A percentile compares a stretch with the other conserved stretches of the same genome.
phyloP scores from a whole-genome alignment of 2,329 filamentous ascomycete species.

The Zasmidium cellare region DNA sequence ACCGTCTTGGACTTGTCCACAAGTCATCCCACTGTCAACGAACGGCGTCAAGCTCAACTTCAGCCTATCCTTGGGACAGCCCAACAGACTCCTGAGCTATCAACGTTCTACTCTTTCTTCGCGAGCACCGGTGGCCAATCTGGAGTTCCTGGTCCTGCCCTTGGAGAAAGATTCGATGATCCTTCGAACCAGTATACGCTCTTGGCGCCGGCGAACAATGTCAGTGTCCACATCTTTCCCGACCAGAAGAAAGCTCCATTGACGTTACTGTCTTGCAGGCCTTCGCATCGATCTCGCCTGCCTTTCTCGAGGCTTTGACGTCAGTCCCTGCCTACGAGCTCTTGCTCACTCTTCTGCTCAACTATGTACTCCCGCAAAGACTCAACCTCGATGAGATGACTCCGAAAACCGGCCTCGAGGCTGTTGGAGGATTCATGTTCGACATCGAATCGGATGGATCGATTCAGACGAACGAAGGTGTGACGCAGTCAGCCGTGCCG shows the following conservation, averaged over 20 bases:
- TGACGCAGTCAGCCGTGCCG: not conserved
- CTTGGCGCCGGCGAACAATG: slow-evolving; percentile 19
- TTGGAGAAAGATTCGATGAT: slow-evolving; percentile 22
- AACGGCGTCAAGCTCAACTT: not conserved
- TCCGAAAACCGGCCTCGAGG: not conserved
- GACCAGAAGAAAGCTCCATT: not conserved
- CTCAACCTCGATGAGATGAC: slow-evolving; percentile 3
- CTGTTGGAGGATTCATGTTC: slow-evolving; percentile 15
- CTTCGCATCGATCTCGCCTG: slow-evolving; percentile 7
- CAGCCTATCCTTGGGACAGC: slow-evolving; percentile 1
- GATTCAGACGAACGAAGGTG: slow-evolving; percentile 14
- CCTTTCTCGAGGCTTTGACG: slow-evolving; percentile 5
- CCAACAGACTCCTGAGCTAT: not conserved
- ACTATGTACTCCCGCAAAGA: slow-evolving; percentile 12
- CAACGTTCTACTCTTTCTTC: slow-evolving; percentile 4
- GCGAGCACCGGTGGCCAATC: slow-evolving; percentile 9
- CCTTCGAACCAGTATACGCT: slow-evolving; percentile 12
- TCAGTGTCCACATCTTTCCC: slow-evolving; percentile 1
- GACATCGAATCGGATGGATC: slow-evolving; percentile 4
- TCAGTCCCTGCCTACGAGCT: slow-evolving; percentile 12
- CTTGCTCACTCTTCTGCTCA: slow-evolving; percentile 13
- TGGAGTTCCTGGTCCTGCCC: slow-evolving; percentile 12
- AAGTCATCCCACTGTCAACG: not conserved
- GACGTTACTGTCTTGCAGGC: slow-evolving; percentile 4
- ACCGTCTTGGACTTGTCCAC: not conserved